Conservation (phyloP, 164 flowering plant genomes). For the Vitis vinifera region DNA sequence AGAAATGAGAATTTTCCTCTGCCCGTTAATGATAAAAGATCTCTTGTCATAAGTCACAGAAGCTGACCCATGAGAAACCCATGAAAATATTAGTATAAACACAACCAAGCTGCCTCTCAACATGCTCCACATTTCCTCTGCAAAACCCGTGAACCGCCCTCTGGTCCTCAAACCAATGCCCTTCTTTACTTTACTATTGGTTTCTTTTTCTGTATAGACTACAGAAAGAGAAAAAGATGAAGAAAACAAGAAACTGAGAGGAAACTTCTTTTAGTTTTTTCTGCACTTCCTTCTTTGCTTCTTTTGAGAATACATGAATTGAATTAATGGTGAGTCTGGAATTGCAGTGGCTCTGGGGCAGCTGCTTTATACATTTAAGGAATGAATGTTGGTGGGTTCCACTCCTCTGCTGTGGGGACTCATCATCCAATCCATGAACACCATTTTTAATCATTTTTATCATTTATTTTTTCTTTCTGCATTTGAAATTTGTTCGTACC, state of each 20-base stretch:
- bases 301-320: conserved; percentile 6
- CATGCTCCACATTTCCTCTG: conserved; percentile 13
- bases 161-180: not conserved
- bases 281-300: not conserved
- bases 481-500: too few relatives aligned
- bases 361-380: too few relatives aligned
- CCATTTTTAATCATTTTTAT: too few relatives aligned
- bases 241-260: not conserved
- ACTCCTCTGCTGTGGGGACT: too few relatives aligned
- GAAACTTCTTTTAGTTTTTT: not conserved
- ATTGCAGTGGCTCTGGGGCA: too few relatives aligned
- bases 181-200: not conserved
- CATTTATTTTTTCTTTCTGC: too few relatives aligned
- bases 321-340: too few relatives aligned
- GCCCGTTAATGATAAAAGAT: conserved; percentile 67
- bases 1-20: conserved; percentile 71
- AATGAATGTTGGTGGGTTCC: too few relatives aligned
- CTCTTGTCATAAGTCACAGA: conserved; percentile 73
- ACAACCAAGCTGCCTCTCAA: conserved; percentile 5
- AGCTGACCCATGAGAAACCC: conserved; percentile 36
- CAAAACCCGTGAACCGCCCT: conserved; percentile 8
- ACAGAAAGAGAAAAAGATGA: not conserved
- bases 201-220: not conserved
- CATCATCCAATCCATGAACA: too few relatives aligned
- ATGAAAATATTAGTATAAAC: conserved; percentile 19